A percentile compares a stretch with the other conserved stretches of the same genome.
Conservation (phyloP, 345 rosid species). For the Hypericum perforatum region DNA sequence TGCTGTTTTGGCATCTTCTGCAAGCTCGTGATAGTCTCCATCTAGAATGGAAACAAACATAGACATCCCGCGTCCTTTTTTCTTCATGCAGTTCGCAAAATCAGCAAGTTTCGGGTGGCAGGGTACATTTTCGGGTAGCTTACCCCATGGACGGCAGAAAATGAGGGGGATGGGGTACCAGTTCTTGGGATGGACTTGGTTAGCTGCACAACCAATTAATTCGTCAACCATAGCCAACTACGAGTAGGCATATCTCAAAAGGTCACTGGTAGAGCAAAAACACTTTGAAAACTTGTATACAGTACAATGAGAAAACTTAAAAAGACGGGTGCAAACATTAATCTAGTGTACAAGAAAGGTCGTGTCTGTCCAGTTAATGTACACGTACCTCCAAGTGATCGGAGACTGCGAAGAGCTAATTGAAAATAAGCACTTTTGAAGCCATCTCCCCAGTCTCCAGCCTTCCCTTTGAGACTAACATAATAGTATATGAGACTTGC, state of each 20-base stretch:
- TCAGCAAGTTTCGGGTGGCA: constrained; percentile 99
- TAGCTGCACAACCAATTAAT: constrained; percentile 44
- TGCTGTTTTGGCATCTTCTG: constrained; percentile 91
- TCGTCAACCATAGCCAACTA: not conserved
- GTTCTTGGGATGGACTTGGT: constrained; percentile 97
- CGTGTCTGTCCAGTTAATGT: not conserved
- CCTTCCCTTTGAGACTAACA: constrained; percentile 94
- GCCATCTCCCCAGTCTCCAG: constrained; percentile 99
- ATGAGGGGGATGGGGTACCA: constrained; percentile 98
- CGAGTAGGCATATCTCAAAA: not conserved
- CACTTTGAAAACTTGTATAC: no score
- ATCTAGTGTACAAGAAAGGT: no score
- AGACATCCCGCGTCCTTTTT: constrained; percentile 99
- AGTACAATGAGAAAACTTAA: no score
- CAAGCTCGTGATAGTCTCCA: constrained; percentile 88
- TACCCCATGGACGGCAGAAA: constrained; percentile 99
- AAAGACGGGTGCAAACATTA: no score
- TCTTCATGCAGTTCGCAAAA: constrained; percentile 99
- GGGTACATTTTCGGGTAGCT: constrained; percentile 95
- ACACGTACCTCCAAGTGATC: constrained; percentile 89
- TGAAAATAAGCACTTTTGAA: constrained; percentile 99
- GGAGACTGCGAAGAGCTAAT: constrained; percentile 97
- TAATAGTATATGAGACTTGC: constrained; percentile 97
- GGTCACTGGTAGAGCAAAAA: no score
- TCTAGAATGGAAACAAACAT: constrained; percentile 81